Evolutionary conservation across 2,329 filamentous ascomycete species (phyloP).

Genomic region (Aspergillus eucalypticola): DNA sequence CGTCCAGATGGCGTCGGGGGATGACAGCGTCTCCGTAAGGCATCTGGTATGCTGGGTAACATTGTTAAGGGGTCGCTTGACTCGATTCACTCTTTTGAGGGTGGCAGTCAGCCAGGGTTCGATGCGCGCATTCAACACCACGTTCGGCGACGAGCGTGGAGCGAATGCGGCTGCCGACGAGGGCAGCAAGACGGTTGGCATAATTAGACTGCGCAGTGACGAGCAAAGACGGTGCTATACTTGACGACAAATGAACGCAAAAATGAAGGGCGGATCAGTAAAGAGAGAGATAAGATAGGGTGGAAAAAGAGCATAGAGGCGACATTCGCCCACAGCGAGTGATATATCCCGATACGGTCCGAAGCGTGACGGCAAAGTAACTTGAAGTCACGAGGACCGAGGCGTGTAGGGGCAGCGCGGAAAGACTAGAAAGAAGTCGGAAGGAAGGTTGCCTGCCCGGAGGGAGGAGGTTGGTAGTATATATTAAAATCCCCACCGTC

Average conservation of each 20-base stretch:
- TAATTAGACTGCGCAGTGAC: conserved; percentile 60
- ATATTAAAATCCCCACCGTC: conserved; percentile 8
- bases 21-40: conserved; percentile 90
- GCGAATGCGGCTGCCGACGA: conserved; percentile 96
- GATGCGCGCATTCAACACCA: conserved; percentile 87
- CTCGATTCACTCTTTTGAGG: conserved; percentile 91
- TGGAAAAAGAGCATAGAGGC: conserved; percentile 42
- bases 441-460: conserved; percentile 8
- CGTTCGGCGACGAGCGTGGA: conserved; percentile 88
- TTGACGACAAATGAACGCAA: conserved; percentile 46
- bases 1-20: conserved; percentile 88
- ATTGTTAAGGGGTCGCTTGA: conserved; percentile 97
- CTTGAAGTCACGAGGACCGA: conserved; percentile 16
- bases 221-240: conserved; percentile 43
- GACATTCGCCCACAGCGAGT: conserved; percentile 41
- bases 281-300: conserved; percentile 47
- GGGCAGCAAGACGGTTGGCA: conserved; percentile 91
- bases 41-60: conserved; percentile 94
- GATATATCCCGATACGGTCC: conserved; percentile 12
- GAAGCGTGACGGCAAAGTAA: conserved; percentile 6
- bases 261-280: conserved; percentile 36
- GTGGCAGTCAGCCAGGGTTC: conserved; percentile 97
- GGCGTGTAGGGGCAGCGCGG: not conserved
- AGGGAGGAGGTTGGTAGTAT: conserved; percentile 9
- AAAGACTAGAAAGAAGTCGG: not conserved